Base-by-base conservation (phyloP, 495 filamentous ascomycete species). In the Neurospora sp. region DNA sequence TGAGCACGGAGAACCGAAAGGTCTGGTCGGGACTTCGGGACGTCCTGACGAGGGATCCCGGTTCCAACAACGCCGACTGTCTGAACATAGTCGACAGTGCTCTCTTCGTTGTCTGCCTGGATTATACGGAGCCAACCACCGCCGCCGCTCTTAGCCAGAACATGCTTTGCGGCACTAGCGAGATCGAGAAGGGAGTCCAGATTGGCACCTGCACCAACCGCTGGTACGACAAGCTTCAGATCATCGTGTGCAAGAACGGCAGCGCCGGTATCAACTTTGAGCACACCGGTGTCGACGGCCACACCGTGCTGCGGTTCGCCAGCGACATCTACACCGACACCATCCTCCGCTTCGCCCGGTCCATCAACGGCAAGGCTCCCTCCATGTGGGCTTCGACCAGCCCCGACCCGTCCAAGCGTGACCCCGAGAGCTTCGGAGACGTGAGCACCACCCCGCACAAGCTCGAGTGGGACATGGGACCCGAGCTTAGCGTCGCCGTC, bases 191-290 rank as follows among this genome's bases (percentile, higher is more conserved):
- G 79, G 96, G 96, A 16, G 93, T 99, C 6, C 96, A 99, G 81
- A 92, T 97, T 41, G 96, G 96, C 27, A 99, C 96, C 41, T 99
- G 96, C 82, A 97, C 95, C 16, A 99, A 99, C 80, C 87, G 96
- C 70, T 99, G 96, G 96, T 99, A 99, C 78, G 96, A 99, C 81
- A 99, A 99, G 82, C 87, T 99, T 37, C 96, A 99, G 79, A 98
- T 99, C 74, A 99, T 99, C 71, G 96, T 99, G 45, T 98, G 96
- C 87, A 96, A 97, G 84, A 99, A 98, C 82, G 96, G 96, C 10
- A 96, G 92, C 74, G 96, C 96, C 0, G 96, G 96, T 38, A 98
- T 99, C 89, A 99, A 99, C 81, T 98, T 98, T 75, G 96, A 99
- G 79, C 96, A 99, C 79, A 99, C 96, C 0, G 96, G 96, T 75